Percentiles rank a stretch among this genome's conserved stretches.
Evolutionary conservation across 2,329 filamentous ascomycete genomes (phyloP).

Genomic region (Onygenales sp.): DNA sequence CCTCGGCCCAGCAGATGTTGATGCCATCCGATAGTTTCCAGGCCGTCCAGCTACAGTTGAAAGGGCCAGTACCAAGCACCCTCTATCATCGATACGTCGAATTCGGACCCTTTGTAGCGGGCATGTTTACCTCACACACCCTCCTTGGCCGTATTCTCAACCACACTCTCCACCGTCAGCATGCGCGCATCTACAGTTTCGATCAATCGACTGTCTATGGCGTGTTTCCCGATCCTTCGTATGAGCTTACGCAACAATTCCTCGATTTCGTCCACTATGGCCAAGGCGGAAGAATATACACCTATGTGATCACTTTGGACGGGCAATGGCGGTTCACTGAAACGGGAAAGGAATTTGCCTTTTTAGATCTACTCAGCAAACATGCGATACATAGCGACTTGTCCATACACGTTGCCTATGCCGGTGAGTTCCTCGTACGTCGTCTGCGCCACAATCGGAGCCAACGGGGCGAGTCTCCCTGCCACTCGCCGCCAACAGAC

Average conservation of each 20-base stretch:
- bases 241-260: conserved; percentile 67
- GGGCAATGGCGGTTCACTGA: conserved; percentile 84
- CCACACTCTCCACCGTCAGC: conserved; percentile 81
- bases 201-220: conserved; percentile 67
- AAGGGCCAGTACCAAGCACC: conserved; percentile 67
- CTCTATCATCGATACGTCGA: conserved; percentile 91
- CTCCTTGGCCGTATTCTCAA: conserved; percentile 72
- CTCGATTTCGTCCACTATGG: conserved; percentile 80
- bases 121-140: conserved; percentile 74
- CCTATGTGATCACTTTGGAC: conserved; percentile 84
- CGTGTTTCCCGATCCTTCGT: conserved; percentile 54
- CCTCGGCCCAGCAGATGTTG: neutral
- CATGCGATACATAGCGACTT: conserved; percentile 97
- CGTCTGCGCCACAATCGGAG: conserved; percentile 30
- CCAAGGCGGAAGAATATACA: conserved; percentile 77
- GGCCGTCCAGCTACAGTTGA: conserved; percentile 80
- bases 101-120: conserved; percentile 80
- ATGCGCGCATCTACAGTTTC: conserved; percentile 81
- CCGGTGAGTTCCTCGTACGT: conserved; percentile 86
- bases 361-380: conserved; percentile 76
- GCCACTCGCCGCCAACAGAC: conserved; percentile 35
- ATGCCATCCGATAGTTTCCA: conserved; percentile 57
- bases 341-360: conserved; percentile 89
- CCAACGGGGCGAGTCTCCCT: conserved; percentile 15
- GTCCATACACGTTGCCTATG: conserved; percentile 80